phyloP scores from a whole-genome alignment of 441 rosid genomes.

The Gossypium aridum region DNA sequence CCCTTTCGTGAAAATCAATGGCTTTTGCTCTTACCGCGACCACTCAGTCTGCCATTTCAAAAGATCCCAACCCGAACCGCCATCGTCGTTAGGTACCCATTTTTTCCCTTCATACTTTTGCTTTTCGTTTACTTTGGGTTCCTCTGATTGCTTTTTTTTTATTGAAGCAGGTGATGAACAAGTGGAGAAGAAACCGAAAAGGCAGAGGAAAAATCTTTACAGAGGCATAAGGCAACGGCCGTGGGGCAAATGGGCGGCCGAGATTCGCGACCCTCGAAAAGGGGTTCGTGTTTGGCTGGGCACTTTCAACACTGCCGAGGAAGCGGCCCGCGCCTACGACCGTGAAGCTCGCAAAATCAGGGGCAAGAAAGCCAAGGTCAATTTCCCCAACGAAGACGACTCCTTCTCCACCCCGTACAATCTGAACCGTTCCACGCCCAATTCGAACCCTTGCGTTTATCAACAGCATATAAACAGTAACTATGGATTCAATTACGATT shows the following conservation, averaged over 20 bases:
- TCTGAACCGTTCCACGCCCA: not conserved
- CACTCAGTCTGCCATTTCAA: conserved; percentile 20
- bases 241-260: conserved; percentile 95
- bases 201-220: conserved; percentile 71
- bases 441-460: not conserved
- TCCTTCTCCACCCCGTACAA: not conserved
- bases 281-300: conserved; percentile 92
- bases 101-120: not conserved
- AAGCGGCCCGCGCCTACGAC: conserved; percentile 88
- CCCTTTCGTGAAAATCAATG: conserved; percentile 13
- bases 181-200: conserved; percentile 35
- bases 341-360: conserved; percentile 72
- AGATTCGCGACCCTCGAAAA: conserved; percentile 85
- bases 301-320: conserved; percentile 79
- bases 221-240: conserved; percentile 85
- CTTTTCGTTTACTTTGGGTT: not conserved
- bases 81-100: conserved; percentile 29
- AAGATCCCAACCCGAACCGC: conserved; percentile 26
- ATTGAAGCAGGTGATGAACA: conserved; percentile 32
- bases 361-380: conserved; percentile 77
- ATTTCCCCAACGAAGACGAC: conserved; percentile 65
- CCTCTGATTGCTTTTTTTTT: conserved; percentile 17
- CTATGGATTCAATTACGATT: conserved; percentile 26
- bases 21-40: conserved; percentile 15
- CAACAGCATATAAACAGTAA: not conserved